These are phyloP conservation scores for Leccinum olivaceoglutinosum DNA, from an alignment of 1,284 basidiomycete genomes.

Conservation along the genomic window DNA sequence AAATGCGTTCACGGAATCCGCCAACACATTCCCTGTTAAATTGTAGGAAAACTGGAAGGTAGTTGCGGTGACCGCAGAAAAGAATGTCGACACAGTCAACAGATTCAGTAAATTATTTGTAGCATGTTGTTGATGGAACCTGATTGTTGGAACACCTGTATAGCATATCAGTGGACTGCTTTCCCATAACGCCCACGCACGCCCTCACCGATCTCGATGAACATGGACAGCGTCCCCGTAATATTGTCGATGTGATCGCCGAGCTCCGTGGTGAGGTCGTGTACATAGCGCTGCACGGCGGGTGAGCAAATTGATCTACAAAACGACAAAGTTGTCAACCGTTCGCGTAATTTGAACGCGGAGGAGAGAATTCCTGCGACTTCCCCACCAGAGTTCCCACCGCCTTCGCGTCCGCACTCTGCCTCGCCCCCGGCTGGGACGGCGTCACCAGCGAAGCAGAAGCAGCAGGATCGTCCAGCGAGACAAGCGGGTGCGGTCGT, in stretches of 20 bases:
- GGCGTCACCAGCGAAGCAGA: constrained; percentile 5
- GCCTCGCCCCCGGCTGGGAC: constrained; percentile 10
- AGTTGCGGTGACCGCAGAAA: constrained; percentile 54
- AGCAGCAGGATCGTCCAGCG: constrained; percentile 2
- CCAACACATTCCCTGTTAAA: constrained; percentile 26
- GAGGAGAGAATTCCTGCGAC: constrained; percentile 28
- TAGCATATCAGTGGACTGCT: constrained; percentile 21
- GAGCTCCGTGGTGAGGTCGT: constrained; percentile 48
- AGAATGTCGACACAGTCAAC: constrained; percentile 57
- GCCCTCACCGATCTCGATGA: constrained; percentile 49
- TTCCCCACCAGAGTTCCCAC: constrained; percentile 5
- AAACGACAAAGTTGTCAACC: constrained; percentile 24
- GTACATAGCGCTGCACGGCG: constrained; percentile 50
- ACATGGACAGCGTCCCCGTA: constrained; percentile 43
- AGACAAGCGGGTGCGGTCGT: background rate
- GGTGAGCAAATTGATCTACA: constrained; percentile 47
- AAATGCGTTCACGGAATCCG: constrained; percentile 49
- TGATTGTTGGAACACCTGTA: constrained; percentile 55
- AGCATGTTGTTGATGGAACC: constrained; percentile 53
- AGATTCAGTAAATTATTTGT: constrained; percentile 49
- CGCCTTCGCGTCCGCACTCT: constrained; percentile 18
- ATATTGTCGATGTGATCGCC: constrained; percentile 53
- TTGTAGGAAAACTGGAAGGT: constrained; percentile 47
- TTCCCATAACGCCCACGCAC: constrained; percentile 12
- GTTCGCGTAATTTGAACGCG: constrained; percentile 31